Base-by-base conservation (phyloP, 2,329 filamentous ascomycete genomes). In the Nigrograna mackinnonii region DNA sequence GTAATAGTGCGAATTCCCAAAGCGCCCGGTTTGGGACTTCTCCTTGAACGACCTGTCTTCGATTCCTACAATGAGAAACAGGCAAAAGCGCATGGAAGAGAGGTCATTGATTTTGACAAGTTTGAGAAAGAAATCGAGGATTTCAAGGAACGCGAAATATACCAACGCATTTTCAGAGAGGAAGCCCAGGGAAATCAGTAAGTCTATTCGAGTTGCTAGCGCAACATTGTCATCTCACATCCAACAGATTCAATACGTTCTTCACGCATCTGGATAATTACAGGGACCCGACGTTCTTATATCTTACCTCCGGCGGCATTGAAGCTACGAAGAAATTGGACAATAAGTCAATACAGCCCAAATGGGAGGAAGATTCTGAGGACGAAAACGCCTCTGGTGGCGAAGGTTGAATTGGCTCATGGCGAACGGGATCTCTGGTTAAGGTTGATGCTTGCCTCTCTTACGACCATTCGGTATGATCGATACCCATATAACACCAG, bases 91-190 rank as follows among this genome's bases (percentile, higher is more conserved):
- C 79, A 85, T 32, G 81, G 79, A 5, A 81, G 83, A 41, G 80
- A 87, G 37, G 77, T 80, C 18, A 85, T 99, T 44, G 84, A 91
- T 57, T 99, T 96, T 66, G 76, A 76, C 35, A 86, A 85, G 49
- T 91, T 85, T 58, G 83, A 92, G 46, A 80, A 84, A 35, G 80
- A 89, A 68, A 89, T 99, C 55, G 79, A 87, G 50, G 86, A 85
- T 46, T 99, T 99, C 72, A 97, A 97, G 74, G 84, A 95, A 64
- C 74, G 84, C 54, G 84, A 95, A 67, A 97, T 99, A 47, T 99
- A 99, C 66, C 83, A 88, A 59, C 80, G 89, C 18, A 96, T 97
- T 54, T 97, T 95, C 69, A 80, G 86, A 19, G 86, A 95, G 39
- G 94, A 97, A 68, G 89, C 94, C 70, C 83, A 86, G 66, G 86